Evolutionary conservation across 768 basidiomycete species (phyloP).

Genomic region (Dacryopinax primogenitus): DNA sequence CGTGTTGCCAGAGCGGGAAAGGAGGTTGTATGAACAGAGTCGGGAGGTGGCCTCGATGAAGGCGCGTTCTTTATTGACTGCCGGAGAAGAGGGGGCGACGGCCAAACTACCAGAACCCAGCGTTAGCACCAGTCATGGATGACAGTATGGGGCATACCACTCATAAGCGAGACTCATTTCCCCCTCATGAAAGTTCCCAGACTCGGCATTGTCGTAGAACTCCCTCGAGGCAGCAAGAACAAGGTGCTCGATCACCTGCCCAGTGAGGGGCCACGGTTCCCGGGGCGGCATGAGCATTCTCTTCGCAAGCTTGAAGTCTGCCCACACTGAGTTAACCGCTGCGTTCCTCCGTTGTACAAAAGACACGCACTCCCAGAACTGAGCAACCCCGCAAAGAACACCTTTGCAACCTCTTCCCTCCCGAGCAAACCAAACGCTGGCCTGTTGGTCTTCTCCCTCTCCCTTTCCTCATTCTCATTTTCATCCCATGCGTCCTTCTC

Average conservation of each 20-base stretch:
- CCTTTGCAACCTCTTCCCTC: slow-evolving; percentile 55
- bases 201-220: slow-evolving; percentile 87
- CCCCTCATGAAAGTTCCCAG: slow-evolving; percentile 81
- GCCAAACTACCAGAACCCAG: slow-evolving; percentile 43
- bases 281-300: slow-evolving; percentile 41
- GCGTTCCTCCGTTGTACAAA: neutral
- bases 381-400: slow-evolving; percentile 77
- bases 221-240: slow-evolving; percentile 73
- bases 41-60: slow-evolving; percentile 98
- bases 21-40: slow-evolving; percentile 81
- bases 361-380: slow-evolving; percentile 69
- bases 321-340: neutral
- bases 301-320: slow-evolving; percentile 59
- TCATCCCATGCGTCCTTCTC: slow-evolving; percentile 85
- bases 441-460: slow-evolving; percentile 46
- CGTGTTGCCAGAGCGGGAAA: slow-evolving; percentile 56
- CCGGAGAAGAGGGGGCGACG: slow-evolving; percentile 53
- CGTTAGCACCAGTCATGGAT: slow-evolving; percentile 13
- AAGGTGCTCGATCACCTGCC: slow-evolving; percentile 52
- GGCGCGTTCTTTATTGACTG: slow-evolving; percentile 57
- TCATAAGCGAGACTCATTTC: slow-evolving; percentile 97
- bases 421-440: slow-evolving; percentile 72
- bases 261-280: slow-evolving; percentile 37
- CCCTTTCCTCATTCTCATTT: slow-evolving; percentile 66
- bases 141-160: slow-evolving; percentile 43